Evolutionary conservation across 2,329 filamentous ascomycete species (phyloP).

Genomic region (Seiridium unicorne): DNA sequence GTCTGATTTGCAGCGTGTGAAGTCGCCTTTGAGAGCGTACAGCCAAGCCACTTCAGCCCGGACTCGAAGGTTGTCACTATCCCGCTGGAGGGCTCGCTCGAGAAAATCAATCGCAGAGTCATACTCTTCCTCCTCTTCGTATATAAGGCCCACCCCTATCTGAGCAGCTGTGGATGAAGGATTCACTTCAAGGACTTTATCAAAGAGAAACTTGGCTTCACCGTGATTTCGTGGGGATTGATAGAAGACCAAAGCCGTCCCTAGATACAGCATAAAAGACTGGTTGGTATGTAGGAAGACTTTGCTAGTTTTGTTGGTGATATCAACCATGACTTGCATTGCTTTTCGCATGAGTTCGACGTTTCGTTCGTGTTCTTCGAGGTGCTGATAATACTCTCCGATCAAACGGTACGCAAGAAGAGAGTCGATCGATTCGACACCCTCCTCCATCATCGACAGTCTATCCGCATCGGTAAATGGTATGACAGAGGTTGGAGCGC

Average conservation of each 20-base stretch:
- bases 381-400: slow-evolving; percentile 76
- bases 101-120: slow-evolving; percentile 79
- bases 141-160: slow-evolving; percentile 86
- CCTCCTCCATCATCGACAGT: slow-evolving; percentile 76
- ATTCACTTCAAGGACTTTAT: slow-evolving; percentile 75
- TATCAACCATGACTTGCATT: slow-evolving; percentile 55
- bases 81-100: slow-evolving; percentile 69
- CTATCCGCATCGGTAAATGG: slow-evolving; percentile 75
- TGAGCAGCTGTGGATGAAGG: slow-evolving; percentile 75
- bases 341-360: slow-evolving; percentile 79
- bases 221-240: slow-evolving; percentile 87
- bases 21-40: slow-evolving; percentile 77
- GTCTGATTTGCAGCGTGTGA: slow-evolving; percentile 63
- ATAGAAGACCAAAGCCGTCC: slow-evolving; percentile 84
- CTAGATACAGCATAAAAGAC: slow-evolving; percentile 73
- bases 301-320: slow-evolving; percentile 67
- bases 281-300: slow-evolving; percentile 69
- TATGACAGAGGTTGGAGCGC: slow-evolving; percentile 50
- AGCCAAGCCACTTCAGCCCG: slow-evolving; percentile 91
- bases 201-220: slow-evolving; percentile 84
- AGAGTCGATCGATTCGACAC: slow-evolving; percentile 66
- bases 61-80: slow-evolving; percentile 73
- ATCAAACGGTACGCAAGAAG: slow-evolving; percentile 81
- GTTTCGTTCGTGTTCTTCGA: slow-evolving; percentile 82
- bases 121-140: slow-evolving; percentile 91